Percentiles rank a stretch among this genome's conserved stretches.
phyloP scores from a whole-genome alignment of 768 basidiomycete genomes.

The Xerocomellus amylosporus region DNA sequence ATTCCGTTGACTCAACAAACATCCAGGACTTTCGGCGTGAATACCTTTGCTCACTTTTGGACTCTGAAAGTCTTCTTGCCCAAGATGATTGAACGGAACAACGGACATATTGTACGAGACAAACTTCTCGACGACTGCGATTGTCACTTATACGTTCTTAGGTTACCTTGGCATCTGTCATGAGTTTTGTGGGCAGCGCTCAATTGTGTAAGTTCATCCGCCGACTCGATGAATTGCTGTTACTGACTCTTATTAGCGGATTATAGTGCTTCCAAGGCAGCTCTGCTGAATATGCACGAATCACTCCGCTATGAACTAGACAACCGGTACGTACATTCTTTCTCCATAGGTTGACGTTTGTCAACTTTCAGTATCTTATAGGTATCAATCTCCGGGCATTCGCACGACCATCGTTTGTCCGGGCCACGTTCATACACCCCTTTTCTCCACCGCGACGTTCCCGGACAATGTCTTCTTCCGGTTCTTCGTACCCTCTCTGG shows the following conservation, averaged over 20 bases:
- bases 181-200: constrained; percentile 68
- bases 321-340: constrained; percentile 47
- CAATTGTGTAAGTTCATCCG: constrained; percentile 61
- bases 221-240: background rate
- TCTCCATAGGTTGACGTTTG: background rate
- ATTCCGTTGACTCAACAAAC: background rate
- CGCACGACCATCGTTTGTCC: constrained; percentile 87
- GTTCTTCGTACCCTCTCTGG: constrained; percentile 76
- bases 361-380: constrained; percentile 22
- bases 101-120: constrained; percentile 79
- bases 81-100: constrained; percentile 69
- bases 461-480: constrained; percentile 50
- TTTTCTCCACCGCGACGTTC: constrained; percentile 64
- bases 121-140: background rate
- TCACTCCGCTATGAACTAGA: constrained; percentile 88
- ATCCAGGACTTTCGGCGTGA: constrained; percentile 82
- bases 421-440: constrained; percentile 71
- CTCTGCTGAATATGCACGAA: constrained; percentile 76
- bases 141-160: constrained; percentile 31
- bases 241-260: constrained; percentile 53
- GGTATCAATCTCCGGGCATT: constrained; percentile 71
- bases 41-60: constrained; percentile 89
- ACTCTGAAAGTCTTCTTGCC: constrained; percentile 92
- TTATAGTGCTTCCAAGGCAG: constrained; percentile 92
- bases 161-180: constrained; percentile 76